These are phyloP conservation scores for Rhodotorula graminis DNA, from an alignment of 768 basidiomycete genomes.

Conservation along the genomic window DNA sequence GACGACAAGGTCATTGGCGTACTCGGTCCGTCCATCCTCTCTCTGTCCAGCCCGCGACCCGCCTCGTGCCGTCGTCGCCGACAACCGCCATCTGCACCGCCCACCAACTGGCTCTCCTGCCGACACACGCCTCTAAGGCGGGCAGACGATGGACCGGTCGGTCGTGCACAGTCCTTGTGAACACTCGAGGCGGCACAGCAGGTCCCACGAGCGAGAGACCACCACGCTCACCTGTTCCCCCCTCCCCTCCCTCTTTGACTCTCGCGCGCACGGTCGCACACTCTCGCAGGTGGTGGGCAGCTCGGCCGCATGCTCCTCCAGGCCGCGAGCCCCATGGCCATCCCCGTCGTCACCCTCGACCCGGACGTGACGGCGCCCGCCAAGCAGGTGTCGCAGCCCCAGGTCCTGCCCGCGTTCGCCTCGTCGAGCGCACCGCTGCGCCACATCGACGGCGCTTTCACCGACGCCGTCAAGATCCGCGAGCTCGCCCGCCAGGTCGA, in stretches of 20 bases:
- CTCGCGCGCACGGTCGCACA: too few species aligned
- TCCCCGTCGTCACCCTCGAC: conserved; percentile 79
- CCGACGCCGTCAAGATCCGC: conserved; percentile 69
- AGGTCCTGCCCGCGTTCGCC: conserved; percentile 51
- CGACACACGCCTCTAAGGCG: too few species aligned
- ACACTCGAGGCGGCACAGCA: too few species aligned
- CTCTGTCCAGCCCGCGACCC: background rate
- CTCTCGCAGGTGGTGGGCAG: conserved; percentile 77
- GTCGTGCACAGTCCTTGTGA: background rate
- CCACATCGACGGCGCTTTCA: conserved; percentile 86
- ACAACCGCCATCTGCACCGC: background rate
- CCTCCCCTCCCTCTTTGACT: too few species aligned
- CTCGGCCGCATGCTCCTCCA: conserved; percentile 94
- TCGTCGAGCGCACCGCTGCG: conserved; percentile 44
- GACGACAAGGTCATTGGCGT: conserved; percentile 38
- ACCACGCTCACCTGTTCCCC: background rate
- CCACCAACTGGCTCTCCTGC: background rate
- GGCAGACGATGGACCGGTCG: too few species aligned
- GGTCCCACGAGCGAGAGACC: too few species aligned
- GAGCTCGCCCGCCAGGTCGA: conserved; percentile 75
- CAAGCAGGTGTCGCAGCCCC: conserved; percentile 62
- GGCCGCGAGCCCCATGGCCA: conserved; percentile 78
- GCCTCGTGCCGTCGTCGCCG: background rate
- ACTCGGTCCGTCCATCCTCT: conserved; percentile 14
- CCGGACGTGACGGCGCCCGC: conserved; percentile 74